Evolutionary conservation across 1,284 basidiomycete genomes (phyloP), one percentile per base, ranked within the genome.

Genomic region (Macrocystidia cucumis): DNA sequence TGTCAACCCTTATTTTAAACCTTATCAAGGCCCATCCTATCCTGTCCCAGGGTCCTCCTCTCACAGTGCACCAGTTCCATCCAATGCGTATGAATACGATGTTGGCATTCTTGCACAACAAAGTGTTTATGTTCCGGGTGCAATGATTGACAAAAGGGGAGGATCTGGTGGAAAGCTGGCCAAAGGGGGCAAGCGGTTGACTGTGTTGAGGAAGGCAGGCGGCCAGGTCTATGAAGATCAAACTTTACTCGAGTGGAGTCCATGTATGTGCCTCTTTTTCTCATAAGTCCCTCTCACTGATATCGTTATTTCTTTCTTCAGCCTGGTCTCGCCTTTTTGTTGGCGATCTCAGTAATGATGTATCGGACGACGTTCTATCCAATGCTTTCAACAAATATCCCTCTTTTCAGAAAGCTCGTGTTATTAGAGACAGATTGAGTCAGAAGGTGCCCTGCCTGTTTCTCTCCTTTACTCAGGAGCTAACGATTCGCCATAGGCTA

Each of bases 181-280:
- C 1, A 91, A 90, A 56, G 90, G 91, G 37, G 90, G 92, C 31
- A 96, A 93, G 61, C 70, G 96, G 31, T 84, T 82, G 33, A 99
- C 96, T 3, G 96, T 99, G 7, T 61, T 99, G 34, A 73, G 96
- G 23, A 96, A 96, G 57, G 95, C 91, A 1, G 92, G 74, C 32
- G 96, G 96, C 13, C 91, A 92, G 60, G 78, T 90, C 9, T 99
- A 95, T 92, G 96, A 99, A 59, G 96, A 99, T 58, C 89, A 91
- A 57, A 96, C 91, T 2, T 65, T 99, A 35, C 62, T 98, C 11
- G 96, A 98, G 45, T 99, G 96, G 96, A 96, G 93, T 62, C 87
- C 96, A 30, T 78, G 92, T 95, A 54, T 56, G 88, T 72, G 19
- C 9, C 8, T 20, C 37, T 38, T 19, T 9, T 25, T 22, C 27